phyloP scores from a whole-genome alignment of 345 rosid species.

The Bruguiera sexangula region DNA sequence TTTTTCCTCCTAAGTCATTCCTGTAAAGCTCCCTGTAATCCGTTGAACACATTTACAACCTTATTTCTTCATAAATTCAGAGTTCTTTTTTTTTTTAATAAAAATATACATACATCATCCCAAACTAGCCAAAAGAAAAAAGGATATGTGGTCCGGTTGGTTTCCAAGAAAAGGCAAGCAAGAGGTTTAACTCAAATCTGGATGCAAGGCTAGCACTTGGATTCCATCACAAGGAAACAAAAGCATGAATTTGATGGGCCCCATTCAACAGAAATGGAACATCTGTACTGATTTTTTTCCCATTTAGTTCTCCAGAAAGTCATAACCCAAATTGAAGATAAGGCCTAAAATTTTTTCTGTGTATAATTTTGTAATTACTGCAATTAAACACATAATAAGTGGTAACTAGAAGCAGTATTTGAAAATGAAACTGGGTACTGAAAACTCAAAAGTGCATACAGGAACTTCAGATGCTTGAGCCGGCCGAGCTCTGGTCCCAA shows the following conservation, averaged over 20 bases:
- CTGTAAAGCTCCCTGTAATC: slow-evolving; percentile 60
- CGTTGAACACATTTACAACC: slow-evolving; percentile 9
- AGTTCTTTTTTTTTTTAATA: too few relatives aligned
- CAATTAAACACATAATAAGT: background rate
- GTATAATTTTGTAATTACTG: background rate
- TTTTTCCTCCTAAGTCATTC: slow-evolving; percentile 45
- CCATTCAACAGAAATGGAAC: background rate
- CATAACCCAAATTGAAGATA: background rate
- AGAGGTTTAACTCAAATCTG: too few relatives aligned
- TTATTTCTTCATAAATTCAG: background rate
- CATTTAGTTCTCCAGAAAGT: background rate
- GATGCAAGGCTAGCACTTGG: too few relatives aligned
- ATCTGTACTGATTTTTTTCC: background rate
- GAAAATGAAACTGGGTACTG: background rate
- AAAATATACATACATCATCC: background rate
- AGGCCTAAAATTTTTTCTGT: background rate
- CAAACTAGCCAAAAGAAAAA: background rate
- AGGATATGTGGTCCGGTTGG: too few relatives aligned
- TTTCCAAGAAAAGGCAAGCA: too few relatives aligned
- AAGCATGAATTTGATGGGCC: background rate
- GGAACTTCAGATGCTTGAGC: slow-evolving; percentile 59
- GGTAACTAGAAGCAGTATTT: background rate
- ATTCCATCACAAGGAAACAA: background rate
- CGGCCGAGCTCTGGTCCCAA: slow-evolving; percentile 67
- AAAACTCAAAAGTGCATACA: slow-evolving; percentile 33